Conservation (phyloP, 805 yeast species). For the Candida montana region DNA sequence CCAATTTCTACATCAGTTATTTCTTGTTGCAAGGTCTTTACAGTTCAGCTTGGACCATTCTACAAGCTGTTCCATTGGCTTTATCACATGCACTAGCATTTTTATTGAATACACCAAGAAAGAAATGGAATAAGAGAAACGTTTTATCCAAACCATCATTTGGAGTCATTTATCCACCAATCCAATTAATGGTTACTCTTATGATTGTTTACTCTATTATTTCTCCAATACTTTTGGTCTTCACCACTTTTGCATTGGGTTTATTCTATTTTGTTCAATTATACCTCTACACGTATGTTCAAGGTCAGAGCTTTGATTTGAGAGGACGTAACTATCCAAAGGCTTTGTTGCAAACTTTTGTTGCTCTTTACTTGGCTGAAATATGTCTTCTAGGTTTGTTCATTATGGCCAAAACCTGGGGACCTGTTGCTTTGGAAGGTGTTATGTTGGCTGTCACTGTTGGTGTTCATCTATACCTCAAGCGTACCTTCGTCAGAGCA, state of each 20-base stretch:
- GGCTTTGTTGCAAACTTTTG: conserved; percentile 68
- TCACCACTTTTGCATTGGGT: conserved; percentile 53
- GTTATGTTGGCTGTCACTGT: conserved; percentile 56
- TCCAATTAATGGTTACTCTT: conserved; percentile 70
- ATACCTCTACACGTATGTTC: conserved; percentile 61
- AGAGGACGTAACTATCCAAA: conserved; percentile 72
- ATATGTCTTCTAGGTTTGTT: conserved; percentile 65
- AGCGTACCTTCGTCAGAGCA: conserved; percentile 54
- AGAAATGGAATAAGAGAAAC: conserved; percentile 77
- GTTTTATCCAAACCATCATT: conserved; percentile 63
- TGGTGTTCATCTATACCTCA: conserved; percentile 51
- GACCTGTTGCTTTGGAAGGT: conserved; percentile 65
- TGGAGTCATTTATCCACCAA: conserved; percentile 79
- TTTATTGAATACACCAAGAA: conserved; percentile 85
- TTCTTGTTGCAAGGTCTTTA: conserved; percentile 78
- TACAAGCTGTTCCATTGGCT: conserved; percentile 70
- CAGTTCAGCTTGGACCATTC: conserved; percentile 66
- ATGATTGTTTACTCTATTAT: conserved; percentile 73
- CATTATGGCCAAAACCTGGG: conserved; percentile 76
- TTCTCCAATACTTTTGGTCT: conserved; percentile 65
- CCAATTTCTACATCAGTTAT: conserved; percentile 85
- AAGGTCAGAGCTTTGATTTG: conserved; percentile 49
- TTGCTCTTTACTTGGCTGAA: conserved; percentile 67
- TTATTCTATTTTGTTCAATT: conserved; percentile 56
- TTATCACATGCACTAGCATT: conserved; percentile 68